Percentiles rank a stretch among this genome's conserved stretches.
Evolutionary conservation across 306 rosid species (phyloP).

Genomic region (Cicer yamashitae): DNA sequence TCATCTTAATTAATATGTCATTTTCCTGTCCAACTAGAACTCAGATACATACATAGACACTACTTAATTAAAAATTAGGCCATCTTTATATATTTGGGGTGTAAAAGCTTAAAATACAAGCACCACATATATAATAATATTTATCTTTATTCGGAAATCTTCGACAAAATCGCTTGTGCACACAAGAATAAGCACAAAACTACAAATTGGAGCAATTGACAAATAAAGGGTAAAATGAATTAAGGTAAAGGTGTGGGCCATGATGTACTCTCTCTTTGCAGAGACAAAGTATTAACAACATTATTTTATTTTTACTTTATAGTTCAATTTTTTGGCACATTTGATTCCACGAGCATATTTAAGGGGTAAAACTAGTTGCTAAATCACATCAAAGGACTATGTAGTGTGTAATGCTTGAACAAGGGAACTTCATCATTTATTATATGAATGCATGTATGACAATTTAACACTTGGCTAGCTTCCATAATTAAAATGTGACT

Average conservation of each 20-base stretch:
- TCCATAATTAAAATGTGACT: not conserved
- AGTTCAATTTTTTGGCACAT: conserved; percentile 47
- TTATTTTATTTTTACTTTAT: conserved; percentile 26
- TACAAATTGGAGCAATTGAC: conserved; percentile 47
- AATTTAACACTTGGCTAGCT: conserved; percentile 15
- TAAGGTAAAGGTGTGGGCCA: conserved; percentile 64
- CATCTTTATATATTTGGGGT: conserved; percentile 41
- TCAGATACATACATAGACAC: conserved; percentile 11
- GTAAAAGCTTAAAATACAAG: conserved; percentile 41
- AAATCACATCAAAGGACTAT: conserved; percentile 40
- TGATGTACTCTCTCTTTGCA: conserved; percentile 49
- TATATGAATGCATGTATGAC: conserved; percentile 7
- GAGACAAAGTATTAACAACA: conserved; percentile 57
- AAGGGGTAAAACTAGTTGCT: conserved; percentile 45
- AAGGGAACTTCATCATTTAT: conserved; percentile 6
- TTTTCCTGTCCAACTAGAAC: conserved; percentile 29
- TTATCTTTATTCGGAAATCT: conserved; percentile 30
- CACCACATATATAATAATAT: conserved; percentile 17
- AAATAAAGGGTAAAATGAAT: conserved; percentile 41
- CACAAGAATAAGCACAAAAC: conserved; percentile 53
- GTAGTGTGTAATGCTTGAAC: conserved; percentile 10
- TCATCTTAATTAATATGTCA: conserved; percentile 12
- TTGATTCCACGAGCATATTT: conserved; percentile 52
- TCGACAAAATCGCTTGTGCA: conserved; percentile 34
- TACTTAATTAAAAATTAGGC: conserved; percentile 25